A percentile compares a stretch with the other conserved stretches of the same genome.
phyloP scores from a whole-genome alignment of 2,329 filamentous ascomycete genomes.

The Cladosporium halotolerans region DNA sequence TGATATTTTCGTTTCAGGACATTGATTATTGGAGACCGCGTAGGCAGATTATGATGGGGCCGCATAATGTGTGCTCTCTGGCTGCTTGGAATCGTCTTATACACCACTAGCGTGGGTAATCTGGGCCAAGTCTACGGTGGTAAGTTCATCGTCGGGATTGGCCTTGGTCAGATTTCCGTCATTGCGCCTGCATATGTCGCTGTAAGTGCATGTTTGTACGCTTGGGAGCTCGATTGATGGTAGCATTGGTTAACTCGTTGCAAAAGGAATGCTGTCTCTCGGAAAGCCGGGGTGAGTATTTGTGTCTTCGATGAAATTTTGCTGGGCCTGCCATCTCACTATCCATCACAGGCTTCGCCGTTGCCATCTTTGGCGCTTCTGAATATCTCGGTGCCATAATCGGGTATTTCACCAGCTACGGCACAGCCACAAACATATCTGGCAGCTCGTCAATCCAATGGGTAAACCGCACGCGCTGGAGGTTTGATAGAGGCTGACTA shows the following conservation, averaged over 20 bases:
- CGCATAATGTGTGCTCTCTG: conserved; percentile 36
- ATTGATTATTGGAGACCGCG: conserved; percentile 41
- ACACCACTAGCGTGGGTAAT: conserved; percentile 31
- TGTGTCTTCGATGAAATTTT: no score
- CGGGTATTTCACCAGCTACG: conserved; percentile 63
- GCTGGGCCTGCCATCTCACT: conserved; percentile 43
- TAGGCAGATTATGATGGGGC: conserved; percentile 40
- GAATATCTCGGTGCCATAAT: conserved; percentile 69
- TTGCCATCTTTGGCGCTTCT: conserved; percentile 59
- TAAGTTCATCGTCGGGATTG: conserved; percentile 50
- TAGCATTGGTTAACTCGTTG: neutral
- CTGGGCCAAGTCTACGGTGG: conserved; percentile 53
- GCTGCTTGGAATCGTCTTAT: conserved; percentile 38
- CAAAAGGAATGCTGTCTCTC: neutral
- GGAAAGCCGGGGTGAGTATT: neutral
- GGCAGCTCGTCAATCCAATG: conserved; percentile 32
- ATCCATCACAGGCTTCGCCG: conserved; percentile 59
- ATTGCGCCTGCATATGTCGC: conserved; percentile 51
- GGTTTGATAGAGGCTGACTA: neutral
- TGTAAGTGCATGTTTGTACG: conserved; percentile 21
- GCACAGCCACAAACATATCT: conserved; percentile 30
- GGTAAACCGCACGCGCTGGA: conserved; percentile 40
- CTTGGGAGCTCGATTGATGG: neutral
- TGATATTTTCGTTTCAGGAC: conserved; percentile 40
- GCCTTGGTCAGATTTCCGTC: conserved; percentile 41